A percentile compares a stretch with the other conserved stretches of the same genome.
phyloP scores from a whole-genome alignment of 2,329 filamentous ascomycete genomes.

The Cercospora berteroae region DNA sequence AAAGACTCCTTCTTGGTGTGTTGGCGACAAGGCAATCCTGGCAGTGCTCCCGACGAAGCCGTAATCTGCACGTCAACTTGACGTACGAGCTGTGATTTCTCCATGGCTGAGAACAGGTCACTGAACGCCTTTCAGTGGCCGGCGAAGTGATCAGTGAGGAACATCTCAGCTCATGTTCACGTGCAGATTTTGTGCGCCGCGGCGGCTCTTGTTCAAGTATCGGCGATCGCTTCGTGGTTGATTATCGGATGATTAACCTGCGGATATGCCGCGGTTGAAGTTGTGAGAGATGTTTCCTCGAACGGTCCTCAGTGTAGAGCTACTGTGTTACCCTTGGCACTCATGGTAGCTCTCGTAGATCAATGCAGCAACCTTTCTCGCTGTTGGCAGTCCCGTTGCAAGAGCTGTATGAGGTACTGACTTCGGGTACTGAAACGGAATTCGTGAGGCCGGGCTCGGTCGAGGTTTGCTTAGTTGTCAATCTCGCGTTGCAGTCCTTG shows the following conservation, averaged over 20 bases:
- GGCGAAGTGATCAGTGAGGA: background rate
- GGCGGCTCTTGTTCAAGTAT: background rate
- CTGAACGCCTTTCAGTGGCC: background rate
- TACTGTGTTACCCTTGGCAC: background rate
- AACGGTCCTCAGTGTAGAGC: background rate
- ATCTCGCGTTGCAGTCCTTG: background rate
- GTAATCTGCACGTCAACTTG: background rate
- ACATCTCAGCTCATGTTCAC: background rate
- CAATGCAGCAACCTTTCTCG: background rate
- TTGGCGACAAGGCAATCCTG: background rate
- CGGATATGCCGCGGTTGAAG: background rate
- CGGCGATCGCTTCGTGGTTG: background rate
- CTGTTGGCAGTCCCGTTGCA: background rate
- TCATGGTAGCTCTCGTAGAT: background rate
- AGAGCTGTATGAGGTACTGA: background rate
- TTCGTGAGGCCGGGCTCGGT: background rate
- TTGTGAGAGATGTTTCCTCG: background rate
- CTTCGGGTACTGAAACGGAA: background rate
- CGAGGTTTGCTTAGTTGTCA: background rate
- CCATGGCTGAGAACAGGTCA: background rate
- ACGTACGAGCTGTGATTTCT: background rate
- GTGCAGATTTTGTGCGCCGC: background rate
- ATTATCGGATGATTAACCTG: background rate
- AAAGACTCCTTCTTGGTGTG: background rate
- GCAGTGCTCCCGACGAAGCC: background rate